A percentile compares a stretch with the other conserved stretches of the same genome.
Evolutionary conservation across 768 basidiomycete species (phyloP).

Genomic region (Russula abietina): DNA sequence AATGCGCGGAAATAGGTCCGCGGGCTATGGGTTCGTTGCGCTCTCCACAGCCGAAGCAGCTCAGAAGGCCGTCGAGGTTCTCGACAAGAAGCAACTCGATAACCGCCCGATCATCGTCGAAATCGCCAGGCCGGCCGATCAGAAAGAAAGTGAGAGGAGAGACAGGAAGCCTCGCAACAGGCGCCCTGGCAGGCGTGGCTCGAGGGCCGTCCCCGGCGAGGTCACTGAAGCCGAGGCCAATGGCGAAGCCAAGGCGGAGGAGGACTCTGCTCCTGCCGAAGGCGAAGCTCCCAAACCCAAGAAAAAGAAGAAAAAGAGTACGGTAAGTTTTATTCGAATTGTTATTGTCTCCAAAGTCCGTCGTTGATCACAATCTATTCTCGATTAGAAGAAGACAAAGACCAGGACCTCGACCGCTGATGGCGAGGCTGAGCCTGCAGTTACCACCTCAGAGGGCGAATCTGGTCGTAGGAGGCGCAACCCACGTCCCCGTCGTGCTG

Average conservation of each 20-base stretch:
- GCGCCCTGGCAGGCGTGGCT: constrained; percentile 78
- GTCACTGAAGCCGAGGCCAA: constrained; percentile 86
- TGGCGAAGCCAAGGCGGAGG: constrained; percentile 59
- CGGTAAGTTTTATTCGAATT: constrained; percentile 34
- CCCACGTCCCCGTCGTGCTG: constrained; percentile 58
- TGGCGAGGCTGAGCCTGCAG: constrained; percentile 35
- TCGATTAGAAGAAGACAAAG: constrained; percentile 42
- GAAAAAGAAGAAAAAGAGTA: constrained; percentile 74
- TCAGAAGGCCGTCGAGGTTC: constrained; percentile 75
- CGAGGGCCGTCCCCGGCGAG: constrained; percentile 83
- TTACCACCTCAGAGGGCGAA: constrained; percentile 37
- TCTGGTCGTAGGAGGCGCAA: constrained; percentile 53
- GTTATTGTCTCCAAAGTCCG: constrained; percentile 26
- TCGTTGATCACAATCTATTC: constrained; percentile 38
- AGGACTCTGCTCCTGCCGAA: constrained; percentile 47
- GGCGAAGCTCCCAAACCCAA: constrained; percentile 60
- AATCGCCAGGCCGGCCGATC: constrained; percentile 85
- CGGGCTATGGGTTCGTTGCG: constrained; percentile 92
- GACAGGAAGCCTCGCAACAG: constrained; percentile 65
- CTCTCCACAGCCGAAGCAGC: constrained; percentile 76
- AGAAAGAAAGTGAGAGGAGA: constrained; percentile 79
- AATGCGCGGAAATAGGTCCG: constrained; percentile 75
- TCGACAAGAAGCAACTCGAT: constrained; percentile 86
- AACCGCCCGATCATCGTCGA: constrained; percentile 86
- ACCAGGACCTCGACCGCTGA: constrained; percentile 32